Conservation (phyloP, 106 monocot genomes). For the Dioscorea alata region DNA sequence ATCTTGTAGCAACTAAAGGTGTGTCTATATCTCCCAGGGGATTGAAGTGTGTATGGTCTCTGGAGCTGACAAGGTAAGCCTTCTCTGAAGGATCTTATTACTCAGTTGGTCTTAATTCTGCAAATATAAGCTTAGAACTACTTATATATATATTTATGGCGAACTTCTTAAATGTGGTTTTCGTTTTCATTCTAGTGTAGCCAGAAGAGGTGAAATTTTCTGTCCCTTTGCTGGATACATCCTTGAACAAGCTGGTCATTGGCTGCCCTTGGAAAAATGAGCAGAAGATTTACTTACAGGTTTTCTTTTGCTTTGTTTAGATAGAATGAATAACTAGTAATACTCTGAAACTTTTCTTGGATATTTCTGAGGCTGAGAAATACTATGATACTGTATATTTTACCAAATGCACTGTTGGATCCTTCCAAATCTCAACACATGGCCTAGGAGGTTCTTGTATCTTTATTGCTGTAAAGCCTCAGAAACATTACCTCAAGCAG, state of each 20-base stretch:
- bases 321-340: too few relatives aligned
- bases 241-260: slow-evolving; percentile 59
- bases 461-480: too few relatives aligned
- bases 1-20: too few relatives aligned
- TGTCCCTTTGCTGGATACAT: slow-evolving; percentile 67
- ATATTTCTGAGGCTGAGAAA: too few relatives aligned
- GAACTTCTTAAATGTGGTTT: neutral
- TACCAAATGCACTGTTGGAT: too few relatives aligned
- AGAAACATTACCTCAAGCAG: too few relatives aligned
- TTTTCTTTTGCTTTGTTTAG: slow-evolving; percentile 13
- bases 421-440: too few relatives aligned
- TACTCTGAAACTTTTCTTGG: too few relatives aligned
- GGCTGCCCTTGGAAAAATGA: slow-evolving; percentile 64
- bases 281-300: slow-evolving; percentile 82
- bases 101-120: neutral
- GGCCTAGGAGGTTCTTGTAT: too few relatives aligned
- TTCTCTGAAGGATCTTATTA: neutral
- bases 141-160: neutral
- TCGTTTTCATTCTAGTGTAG: slow-evolving; percentile 22
- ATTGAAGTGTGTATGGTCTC: slow-evolving; percentile 70
- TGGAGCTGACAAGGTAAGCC: slow-evolving; percentile 60
- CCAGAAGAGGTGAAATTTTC: slow-evolving; percentile 79
- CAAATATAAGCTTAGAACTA: too few relatives aligned
- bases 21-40: slow-evolving; percentile 36
- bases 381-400: too few relatives aligned